Percentiles rank a stretch among this genome's conserved stretches.
These are phyloP conservation scores for Magnusiomyces paraingens DNA, from an alignment of 1,139 yeast species.

Conservation along the genomic window DNA sequence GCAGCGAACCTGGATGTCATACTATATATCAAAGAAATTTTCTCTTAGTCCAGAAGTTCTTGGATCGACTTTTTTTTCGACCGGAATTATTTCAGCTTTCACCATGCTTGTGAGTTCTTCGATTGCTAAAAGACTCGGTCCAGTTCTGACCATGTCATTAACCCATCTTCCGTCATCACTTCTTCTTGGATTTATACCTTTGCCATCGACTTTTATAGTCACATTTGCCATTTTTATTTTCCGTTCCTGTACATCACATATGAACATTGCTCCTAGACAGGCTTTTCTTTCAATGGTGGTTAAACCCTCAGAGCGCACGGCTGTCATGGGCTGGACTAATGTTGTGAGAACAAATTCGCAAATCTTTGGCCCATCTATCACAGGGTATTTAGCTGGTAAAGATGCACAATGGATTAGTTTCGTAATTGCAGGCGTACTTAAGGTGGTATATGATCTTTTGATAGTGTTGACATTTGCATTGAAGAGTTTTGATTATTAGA, in stretches of 20 bases:
- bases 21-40: slow-evolving; percentile 48
- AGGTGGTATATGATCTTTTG: slow-evolving; percentile 30
- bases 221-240: slow-evolving; percentile 36
- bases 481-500: neutral
- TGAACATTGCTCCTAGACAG: slow-evolving; percentile 92
- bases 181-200: slow-evolving; percentile 53
- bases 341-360: slow-evolving; percentile 81
- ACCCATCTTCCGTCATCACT: slow-evolving; percentile 77
- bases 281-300: slow-evolving; percentile 65
- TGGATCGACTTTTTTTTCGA: slow-evolving; percentile 52
- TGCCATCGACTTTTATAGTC: slow-evolving; percentile 27
- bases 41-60: slow-evolving; percentile 30
- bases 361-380: slow-evolving; percentile 71
- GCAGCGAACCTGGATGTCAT: slow-evolving; percentile 84
- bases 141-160: slow-evolving; percentile 63
- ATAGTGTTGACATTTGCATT: slow-evolving; percentile 16
- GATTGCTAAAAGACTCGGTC: slow-evolving; percentile 62
- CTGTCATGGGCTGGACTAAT: slow-evolving; percentile 78
- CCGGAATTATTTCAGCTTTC: slow-evolving; percentile 53
- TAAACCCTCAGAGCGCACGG: slow-evolving; percentile 58
- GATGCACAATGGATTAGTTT: slow-evolving; percentile 54
- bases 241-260: slow-evolving; percentile 55
- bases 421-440: slow-evolving; percentile 54
- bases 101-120: slow-evolving; percentile 68
- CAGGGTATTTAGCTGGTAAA: slow-evolving; percentile 62